A percentile compares a stretch with the other conserved stretches of the same genome.
These are phyloP conservation scores for Dactylis glomerata DNA, from an alignment of 176 grass and related monocot species.

Conservation along the genomic window DNA sequence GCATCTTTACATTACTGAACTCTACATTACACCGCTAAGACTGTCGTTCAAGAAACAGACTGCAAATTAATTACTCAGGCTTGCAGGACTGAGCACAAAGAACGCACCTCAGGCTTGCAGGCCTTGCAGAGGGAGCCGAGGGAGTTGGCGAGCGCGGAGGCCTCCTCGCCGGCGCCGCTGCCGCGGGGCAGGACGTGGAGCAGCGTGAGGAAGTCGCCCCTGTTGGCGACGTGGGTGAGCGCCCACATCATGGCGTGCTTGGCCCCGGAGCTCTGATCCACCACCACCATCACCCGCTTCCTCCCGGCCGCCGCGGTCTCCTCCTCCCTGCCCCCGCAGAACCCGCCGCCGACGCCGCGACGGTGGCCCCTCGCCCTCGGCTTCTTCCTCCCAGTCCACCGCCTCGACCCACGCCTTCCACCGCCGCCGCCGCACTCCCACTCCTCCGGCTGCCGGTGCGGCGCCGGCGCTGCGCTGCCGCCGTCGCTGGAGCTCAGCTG, in stretches of 20 bases:
- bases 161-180: conserved; percentile 25
- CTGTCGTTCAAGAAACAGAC: not conserved
- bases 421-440: conserved; percentile 28
- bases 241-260: conserved; percentile 99
- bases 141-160: conserved; percentile 57
- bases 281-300: conserved; percentile 91
- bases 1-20: not conserved
- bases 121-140: conserved; percentile 80
- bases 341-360: conserved; percentile 32
- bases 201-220: conserved; percentile 81
- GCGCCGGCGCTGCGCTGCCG: not conserved
- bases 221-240: conserved; percentile 77
- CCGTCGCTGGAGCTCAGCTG: conserved; percentile 55
- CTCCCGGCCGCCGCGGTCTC: conserved; percentile 31
- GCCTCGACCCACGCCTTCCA: conserved; percentile 47
- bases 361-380: conserved; percentile 7
- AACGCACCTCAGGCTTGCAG: conserved; percentile 75
- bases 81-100: not conserved
- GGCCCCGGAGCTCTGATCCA: conserved; percentile 74
- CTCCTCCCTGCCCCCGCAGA: conserved; percentile 30
- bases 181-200: conserved; percentile 66
- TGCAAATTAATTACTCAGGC: too few relatives aligned
- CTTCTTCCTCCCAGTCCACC: conserved; percentile 61
- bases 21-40: not conserved
- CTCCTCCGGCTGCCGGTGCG: conserved; percentile 4